Conservation (phyloP, 2,329 filamentous ascomycete species). For the Tympanopsis confertula region DNA sequence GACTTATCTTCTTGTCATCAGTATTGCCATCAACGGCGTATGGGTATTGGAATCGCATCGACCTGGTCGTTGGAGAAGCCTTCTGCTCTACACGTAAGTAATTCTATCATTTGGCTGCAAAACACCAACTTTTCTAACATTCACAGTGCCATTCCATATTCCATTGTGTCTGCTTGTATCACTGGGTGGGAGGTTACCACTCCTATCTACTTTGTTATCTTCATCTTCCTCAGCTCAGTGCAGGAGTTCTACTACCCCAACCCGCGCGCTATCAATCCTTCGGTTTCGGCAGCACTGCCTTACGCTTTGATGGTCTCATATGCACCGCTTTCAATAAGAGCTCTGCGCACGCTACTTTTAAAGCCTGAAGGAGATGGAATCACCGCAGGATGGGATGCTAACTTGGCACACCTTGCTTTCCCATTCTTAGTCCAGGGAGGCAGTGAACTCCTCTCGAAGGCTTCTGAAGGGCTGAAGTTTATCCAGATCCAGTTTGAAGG, state of each 20-base stretch:
- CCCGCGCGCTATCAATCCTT: not conserved
- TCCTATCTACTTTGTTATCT: not conserved
- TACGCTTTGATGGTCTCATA: not conserved
- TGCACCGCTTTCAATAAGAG: not conserved
- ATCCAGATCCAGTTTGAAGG: too few species aligned
- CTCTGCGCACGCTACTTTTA: too few species aligned
- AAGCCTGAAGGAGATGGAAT: too few species aligned
- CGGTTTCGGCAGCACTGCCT: not conserved
- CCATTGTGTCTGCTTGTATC: not conserved
- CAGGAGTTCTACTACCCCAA: not conserved
- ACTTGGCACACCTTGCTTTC: not conserved
- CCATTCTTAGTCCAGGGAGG: not conserved
- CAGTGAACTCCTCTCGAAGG: not conserved
- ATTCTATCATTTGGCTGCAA: not conserved
- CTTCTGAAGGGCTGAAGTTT: too few species aligned
- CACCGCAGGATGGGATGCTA: not conserved
- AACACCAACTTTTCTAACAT: not conserved
- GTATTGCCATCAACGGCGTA: not conserved
- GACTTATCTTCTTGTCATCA: not conserved
- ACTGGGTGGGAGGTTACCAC: not conserved
- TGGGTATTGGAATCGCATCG: not conserved
- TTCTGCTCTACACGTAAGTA: not conserved
- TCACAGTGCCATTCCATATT: not conserved
- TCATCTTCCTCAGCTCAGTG: not conserved
- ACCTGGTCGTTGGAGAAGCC: not conserved